phyloP scores from a whole-genome alignment of 768 basidiomycete genomes.

The Pleurotus citrinopileatus region DNA sequence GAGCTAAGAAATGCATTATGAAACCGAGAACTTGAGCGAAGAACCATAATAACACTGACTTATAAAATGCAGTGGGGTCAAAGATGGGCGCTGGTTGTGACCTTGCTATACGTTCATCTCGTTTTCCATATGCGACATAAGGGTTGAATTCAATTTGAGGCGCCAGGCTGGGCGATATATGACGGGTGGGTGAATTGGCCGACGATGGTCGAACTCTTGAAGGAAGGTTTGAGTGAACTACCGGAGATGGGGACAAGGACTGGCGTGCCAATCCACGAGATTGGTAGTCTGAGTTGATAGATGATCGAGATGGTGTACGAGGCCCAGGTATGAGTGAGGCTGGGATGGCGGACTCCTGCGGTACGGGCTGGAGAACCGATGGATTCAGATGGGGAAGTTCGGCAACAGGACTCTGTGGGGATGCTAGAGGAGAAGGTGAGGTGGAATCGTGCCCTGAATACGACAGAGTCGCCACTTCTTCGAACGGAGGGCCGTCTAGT shows the following conservation, averaged over 20 bases:
- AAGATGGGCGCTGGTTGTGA: constrained; percentile 15
- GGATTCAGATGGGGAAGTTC: background rate
- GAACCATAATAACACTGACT: constrained; percentile 31
- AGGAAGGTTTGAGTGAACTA: constrained; percentile 6
- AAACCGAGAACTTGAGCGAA: background rate
- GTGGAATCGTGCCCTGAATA: constrained; percentile 21
- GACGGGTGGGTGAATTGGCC: constrained; percentile 7
- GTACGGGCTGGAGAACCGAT: constrained; percentile 10
- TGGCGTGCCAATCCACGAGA: constrained; percentile 17
- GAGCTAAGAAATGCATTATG: constrained; percentile 31
- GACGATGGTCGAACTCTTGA: constrained; percentile 10
- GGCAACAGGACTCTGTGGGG: constrained; percentile 9
- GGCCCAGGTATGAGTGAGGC: background rate
- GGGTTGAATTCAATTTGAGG: constrained; percentile 39
- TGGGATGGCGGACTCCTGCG: constrained; percentile 7
- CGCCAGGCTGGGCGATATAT: constrained; percentile 7
- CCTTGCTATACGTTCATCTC: constrained; percentile 9
- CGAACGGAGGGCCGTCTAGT: constrained; percentile 35
- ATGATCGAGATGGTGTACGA: background rate
- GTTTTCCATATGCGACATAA: constrained; percentile 40
- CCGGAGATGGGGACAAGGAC: constrained; percentile 16
- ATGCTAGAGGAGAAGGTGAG: constrained; percentile 19
- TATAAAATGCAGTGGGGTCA: constrained; percentile 49
- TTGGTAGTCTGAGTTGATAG: background rate
- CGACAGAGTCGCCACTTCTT: constrained; percentile 22